Conservation (phyloP, 768 basidiomycete species). For the Clitopilus passeckerianus region DNA sequence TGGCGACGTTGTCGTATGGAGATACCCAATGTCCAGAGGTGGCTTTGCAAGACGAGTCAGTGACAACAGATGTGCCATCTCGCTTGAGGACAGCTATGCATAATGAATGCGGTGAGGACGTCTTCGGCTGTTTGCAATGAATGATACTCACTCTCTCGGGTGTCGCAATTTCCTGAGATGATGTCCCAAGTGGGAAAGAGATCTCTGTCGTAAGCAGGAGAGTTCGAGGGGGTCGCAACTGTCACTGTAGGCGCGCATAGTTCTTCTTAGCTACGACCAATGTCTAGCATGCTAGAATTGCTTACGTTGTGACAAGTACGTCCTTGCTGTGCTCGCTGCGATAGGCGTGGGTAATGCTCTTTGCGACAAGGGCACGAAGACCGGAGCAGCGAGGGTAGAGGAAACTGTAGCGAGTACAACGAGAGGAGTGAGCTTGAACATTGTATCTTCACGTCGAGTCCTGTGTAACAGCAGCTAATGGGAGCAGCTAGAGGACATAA, state of each 20-base stretch:
- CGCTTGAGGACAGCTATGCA: slow-evolving; percentile 35
- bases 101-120: not conserved
- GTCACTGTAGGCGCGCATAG: slow-evolving; percentile 17
- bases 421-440: slow-evolving; percentile 1
- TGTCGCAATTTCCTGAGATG: slow-evolving; percentile 47
- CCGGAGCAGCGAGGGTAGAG: slow-evolving; percentile 11
- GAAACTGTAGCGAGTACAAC: slow-evolving; percentile 12
- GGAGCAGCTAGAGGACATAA: not conserved
- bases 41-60: slow-evolving; percentile 29
- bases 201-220: slow-evolving; percentile 28
- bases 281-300: no score
- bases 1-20: slow-evolving; percentile 43
- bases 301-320: slow-evolving; percentile 27
- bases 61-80: slow-evolving; percentile 40
- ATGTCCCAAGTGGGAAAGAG: slow-evolving; percentile 45
- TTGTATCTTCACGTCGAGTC: not conserved
- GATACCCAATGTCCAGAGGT: slow-evolving; percentile 51
- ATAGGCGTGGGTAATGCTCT: slow-evolving; percentile 14
- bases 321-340: slow-evolving; percentile 19
- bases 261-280: not conserved
- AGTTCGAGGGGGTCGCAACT: slow-evolving; percentile 26
- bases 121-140: not conserved
- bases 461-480: not conserved
- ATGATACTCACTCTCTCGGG: slow-evolving; percentile 39
- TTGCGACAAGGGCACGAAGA: slow-evolving; percentile 23